phyloP scores from a whole-genome alignment of 1,284 basidiomycete genomes.

The Pholiota adiposa region DNA sequence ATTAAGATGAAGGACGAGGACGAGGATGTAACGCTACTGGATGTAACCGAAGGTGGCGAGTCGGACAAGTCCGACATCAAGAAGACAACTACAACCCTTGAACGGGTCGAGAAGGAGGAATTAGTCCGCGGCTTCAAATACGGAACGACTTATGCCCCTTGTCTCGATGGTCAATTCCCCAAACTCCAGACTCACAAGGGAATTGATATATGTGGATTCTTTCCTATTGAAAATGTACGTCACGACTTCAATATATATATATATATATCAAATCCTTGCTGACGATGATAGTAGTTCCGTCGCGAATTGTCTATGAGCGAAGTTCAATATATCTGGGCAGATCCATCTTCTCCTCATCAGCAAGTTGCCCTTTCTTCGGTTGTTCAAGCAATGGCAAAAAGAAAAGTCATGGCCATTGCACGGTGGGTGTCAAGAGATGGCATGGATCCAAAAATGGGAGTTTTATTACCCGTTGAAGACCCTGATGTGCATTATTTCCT shows the following conservation, averaged over 20 bases:
- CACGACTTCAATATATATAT: slow-evolving; percentile 6
- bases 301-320: slow-evolving; percentile 87
- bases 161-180: slow-evolving; percentile 80
- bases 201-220: slow-evolving; percentile 89
- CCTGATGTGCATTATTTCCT: slow-evolving; percentile 78
- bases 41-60: slow-evolving; percentile 43
- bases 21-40: slow-evolving; percentile 32
- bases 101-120: slow-evolving; percentile 73
- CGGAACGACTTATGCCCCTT: slow-evolving; percentile 87
- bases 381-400: slow-evolving; percentile 78
- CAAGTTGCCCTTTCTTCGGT: slow-evolving; percentile 89
- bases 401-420: slow-evolving; percentile 74
- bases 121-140: slow-evolving; percentile 90
- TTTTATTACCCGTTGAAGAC: slow-evolving; percentile 66
- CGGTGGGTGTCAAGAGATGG: slow-evolving; percentile 79
- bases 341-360: slow-evolving; percentile 66
- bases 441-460: slow-evolving; percentile 85
- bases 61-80: slow-evolving; percentile 26
- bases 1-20: slow-evolving; percentile 46
- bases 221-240: slow-evolving; percentile 66
- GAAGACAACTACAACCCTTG: slow-evolving; percentile 33
- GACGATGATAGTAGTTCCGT: slow-evolving; percentile 58
- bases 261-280: slow-evolving; percentile 1
- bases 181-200: slow-evolving; percentile 76
- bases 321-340: slow-evolving; percentile 86